Conservation (phyloP, 164 flowering plant genomes). For the Amborella trichopoda region DNA sequence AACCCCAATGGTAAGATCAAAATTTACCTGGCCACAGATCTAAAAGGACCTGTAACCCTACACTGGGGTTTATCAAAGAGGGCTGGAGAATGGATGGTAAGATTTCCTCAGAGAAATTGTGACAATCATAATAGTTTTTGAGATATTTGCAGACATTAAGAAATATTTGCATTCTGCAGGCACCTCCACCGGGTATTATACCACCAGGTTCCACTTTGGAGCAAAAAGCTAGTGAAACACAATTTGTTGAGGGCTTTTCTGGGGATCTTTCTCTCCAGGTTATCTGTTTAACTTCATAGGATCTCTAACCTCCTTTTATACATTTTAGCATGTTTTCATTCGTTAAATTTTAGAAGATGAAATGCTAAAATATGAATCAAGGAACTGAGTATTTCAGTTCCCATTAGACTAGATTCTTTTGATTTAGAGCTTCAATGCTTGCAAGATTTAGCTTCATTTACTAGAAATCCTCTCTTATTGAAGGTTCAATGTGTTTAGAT, state of each 20-base stretch:
- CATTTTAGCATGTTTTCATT: background rate
- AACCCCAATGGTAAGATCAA: conserved; percentile 46
- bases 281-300: background rate
- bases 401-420: no score
- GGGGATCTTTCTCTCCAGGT: conserved; percentile 42
- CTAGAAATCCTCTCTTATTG: no score
- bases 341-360: background rate
- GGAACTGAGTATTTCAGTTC: no score
- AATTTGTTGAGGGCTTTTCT: conserved; percentile 23
- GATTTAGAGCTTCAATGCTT: no score
- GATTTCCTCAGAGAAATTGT: no score
- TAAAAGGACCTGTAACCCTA: conserved; percentile 53
- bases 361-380: no score
- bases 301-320: background rate
- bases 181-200: conserved; percentile 50
- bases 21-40: conserved; percentile 64
- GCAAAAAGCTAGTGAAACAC: conserved; percentile 54
- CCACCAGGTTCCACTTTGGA: conserved; percentile 58
- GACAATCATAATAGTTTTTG: background rate
- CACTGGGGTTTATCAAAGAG: conserved; percentile 85
- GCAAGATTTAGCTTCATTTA: no score
- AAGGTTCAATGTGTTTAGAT: no score
- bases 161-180: conserved; percentile 30
- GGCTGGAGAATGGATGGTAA: conserved; percentile 85
- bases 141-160: background rate